Conservation (phyloP, 352 stramenopile genomes). For the Peronospora belbahrii region DNA sequence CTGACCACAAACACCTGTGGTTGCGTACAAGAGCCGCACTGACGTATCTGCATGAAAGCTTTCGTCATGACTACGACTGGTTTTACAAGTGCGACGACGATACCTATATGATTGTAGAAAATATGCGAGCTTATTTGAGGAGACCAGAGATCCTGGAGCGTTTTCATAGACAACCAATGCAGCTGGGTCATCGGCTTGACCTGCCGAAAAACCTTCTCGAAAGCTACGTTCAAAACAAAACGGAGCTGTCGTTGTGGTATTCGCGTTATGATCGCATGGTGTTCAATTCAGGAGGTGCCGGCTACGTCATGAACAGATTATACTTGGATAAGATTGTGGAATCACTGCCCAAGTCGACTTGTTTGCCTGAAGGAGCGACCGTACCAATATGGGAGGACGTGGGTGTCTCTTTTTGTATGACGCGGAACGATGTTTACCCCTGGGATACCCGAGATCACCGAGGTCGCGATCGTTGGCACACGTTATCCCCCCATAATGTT, state of each 20-base stretch:
- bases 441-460: conserved; percentile 62
- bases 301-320: conserved; percentile 69
- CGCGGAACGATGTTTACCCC: conserved; percentile 64
- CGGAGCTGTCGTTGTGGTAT: conserved; percentile 47
- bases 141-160: conserved; percentile 58
- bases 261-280: no score
- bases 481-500: conserved; percentile 56
- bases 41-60: conserved; percentile 39
- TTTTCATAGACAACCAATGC: conserved; percentile 50
- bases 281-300: conserved; percentile 73
- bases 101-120: conserved; percentile 73
- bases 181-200: conserved; percentile 77
- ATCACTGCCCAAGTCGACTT: conserved; percentile 44
- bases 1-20: conserved; percentile 77
- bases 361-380: conserved; percentile 54
- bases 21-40: conserved; percentile 77
- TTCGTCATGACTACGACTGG: conserved; percentile 76
- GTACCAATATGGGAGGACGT: conserved; percentile 71
- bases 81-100: conserved; percentile 85
- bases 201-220: conserved; percentile 57
- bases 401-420: conserved; percentile 82
- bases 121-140: conserved; percentile 49
- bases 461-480: conserved; percentile 73
- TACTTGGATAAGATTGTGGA: conserved; percentile 66
- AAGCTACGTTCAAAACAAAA: conserved; percentile 42